Evolutionary conservation across 441 rosid species (phyloP).

Genomic region (Mallotus japonicus): DNA sequence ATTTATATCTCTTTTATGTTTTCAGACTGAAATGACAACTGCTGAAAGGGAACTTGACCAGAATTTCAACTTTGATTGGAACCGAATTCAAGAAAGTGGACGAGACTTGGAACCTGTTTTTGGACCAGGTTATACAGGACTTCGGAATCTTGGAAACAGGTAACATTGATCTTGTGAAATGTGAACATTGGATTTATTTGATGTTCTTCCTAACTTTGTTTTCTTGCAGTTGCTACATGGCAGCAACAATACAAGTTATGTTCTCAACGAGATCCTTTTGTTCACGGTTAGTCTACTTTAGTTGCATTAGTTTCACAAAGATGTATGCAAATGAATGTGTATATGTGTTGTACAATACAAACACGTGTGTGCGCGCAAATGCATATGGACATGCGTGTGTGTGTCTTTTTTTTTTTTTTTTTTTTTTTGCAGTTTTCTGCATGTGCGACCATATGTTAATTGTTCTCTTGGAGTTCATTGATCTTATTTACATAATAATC

Average conservation of each 20-base stretch:
- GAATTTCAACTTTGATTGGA: conserved; percentile 94
- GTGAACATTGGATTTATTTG: conserved; percentile 8
- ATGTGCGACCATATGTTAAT: not conserved
- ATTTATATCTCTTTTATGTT: conserved; percentile 7
- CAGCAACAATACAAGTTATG: conserved; percentile 94
- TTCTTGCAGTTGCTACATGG: conserved; percentile 89
- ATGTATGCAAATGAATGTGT: not conserved
- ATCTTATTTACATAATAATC: not conserved
- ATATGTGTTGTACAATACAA: too few species aligned
- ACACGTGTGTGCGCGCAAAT: not conserved
- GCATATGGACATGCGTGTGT: not conserved
- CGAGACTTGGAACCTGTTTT: conserved; percentile 71
- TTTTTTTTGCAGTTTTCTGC: not conserved
- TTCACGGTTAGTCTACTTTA: conserved; percentile 49
- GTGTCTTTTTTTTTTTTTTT: not conserved
- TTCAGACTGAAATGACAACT: conserved; percentile 97
- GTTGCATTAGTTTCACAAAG: not conserved
- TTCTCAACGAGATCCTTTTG: conserved; percentile 73
- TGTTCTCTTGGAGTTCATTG: not conserved
- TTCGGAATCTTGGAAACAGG: conserved; percentile 97
- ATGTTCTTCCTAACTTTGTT: conserved; percentile 23
- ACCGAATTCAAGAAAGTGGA: conserved; percentile 98
- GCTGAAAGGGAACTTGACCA: conserved; percentile 99
- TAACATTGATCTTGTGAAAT: conserved; percentile 28
- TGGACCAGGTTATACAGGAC: conserved; percentile 98